Evolutionary conservation across 1,139 yeast species (phyloP).

Genomic region (Pneumocystis murina): DNA sequence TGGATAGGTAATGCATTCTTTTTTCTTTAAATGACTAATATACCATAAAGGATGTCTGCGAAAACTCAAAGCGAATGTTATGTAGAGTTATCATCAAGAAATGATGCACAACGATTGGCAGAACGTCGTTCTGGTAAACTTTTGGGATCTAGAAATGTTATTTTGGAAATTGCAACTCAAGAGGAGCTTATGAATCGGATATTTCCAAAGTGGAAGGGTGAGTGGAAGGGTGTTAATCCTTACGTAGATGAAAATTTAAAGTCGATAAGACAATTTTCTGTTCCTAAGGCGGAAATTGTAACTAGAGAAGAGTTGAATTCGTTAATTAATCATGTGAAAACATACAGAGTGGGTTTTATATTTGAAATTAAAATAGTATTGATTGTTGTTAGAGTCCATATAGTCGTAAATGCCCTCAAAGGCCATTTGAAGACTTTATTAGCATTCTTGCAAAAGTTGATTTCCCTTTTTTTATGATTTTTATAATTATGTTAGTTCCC

Average conservation of each 20-base stretch:
- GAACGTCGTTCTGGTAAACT: slow-evolving; percentile 4
- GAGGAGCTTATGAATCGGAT: slow-evolving; percentile 1
- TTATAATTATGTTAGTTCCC: background rate
- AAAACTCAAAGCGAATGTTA: slow-evolving; percentile 9
- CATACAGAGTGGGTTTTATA: background rate
- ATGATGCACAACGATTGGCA: slow-evolving; percentile 10
- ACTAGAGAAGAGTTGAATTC: slow-evolving; percentile 2
- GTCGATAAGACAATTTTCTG: background rate
- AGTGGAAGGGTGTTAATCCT: slow-evolving; percentile 1
- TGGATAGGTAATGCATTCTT: slow-evolving; percentile 2
- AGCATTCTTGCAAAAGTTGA: slow-evolving; percentile 1
- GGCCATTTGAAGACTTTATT: slow-evolving; percentile 1
- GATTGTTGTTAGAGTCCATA: background rate
- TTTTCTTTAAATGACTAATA: slow-evolving; percentile 3
- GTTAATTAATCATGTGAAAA: slow-evolving; percentile 1
- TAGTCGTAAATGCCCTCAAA: background rate
- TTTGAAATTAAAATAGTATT: background rate
- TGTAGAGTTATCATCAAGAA: slow-evolving; percentile 5
- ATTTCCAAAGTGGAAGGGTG: slow-evolving; percentile 2
- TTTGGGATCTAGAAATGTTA: slow-evolving; percentile 7
- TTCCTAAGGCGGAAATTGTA: slow-evolving; percentile 1
- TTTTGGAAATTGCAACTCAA: background rate
- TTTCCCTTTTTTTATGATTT: background rate
- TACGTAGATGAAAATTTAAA: background rate
- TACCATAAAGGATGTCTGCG: slow-evolving; percentile 7